These are phyloP conservation scores for Salix arbutifolia DNA, from an alignment of 345 rosid species.

Conservation along the genomic window DNA sequence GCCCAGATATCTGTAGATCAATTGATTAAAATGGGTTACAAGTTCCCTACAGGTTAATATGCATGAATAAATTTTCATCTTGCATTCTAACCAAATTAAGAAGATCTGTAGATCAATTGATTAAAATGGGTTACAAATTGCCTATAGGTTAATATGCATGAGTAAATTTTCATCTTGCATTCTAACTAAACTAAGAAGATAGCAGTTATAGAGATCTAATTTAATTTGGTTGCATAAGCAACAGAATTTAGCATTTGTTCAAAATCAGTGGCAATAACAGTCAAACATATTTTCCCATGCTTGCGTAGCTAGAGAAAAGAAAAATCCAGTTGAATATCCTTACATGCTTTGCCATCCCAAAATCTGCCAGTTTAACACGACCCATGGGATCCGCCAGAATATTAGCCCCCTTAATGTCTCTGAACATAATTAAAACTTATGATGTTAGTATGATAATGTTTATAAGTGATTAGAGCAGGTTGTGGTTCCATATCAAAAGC, in stretches of 20 bases:
- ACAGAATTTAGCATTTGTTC: neutral
- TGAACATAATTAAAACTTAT: constrained; percentile 6
- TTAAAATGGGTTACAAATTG: neutral
- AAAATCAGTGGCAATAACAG: neutral
- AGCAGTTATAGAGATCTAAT: neutral
- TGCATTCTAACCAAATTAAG: neutral
- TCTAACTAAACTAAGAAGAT: neutral
- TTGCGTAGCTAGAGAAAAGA: neutral
- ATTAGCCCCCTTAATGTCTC: constrained; percentile 85
- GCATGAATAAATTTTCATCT: neutral
- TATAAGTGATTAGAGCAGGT: neutral
- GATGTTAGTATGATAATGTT: neutral
- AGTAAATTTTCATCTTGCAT: neutral
- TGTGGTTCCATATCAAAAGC: neutral
- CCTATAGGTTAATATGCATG: neutral
- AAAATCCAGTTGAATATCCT: constrained; percentile 24
- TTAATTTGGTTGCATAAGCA: neutral
- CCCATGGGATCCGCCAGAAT: constrained; percentile 71
- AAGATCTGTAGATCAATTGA: no score
- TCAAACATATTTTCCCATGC: neutral
- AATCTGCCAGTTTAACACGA: constrained; percentile 74
- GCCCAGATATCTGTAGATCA: constrained; percentile 63
- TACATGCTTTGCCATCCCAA: constrained; percentile 92
- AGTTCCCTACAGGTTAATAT: neutral
- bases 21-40: neutral